These are phyloP conservation scores for Batkoa obscura DNA, from an alignment of 371 early-diverging fungal genomes.

Conservation along the genomic window DNA sequence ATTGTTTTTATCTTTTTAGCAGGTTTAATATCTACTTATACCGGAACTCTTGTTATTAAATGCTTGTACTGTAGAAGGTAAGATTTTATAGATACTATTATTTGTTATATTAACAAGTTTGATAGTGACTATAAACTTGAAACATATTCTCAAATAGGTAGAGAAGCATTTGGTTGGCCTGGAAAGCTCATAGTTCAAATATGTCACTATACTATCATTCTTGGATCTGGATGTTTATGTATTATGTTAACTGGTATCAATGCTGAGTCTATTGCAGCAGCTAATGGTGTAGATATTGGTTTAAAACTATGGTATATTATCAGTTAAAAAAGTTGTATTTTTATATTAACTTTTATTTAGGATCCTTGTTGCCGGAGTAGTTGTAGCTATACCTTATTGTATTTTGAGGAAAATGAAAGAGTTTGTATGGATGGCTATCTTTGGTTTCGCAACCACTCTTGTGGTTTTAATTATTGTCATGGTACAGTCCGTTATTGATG, in stretches of 20 bases:
- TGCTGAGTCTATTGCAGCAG: conserved; percentile 21
- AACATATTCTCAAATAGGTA: conserved; percentile 38
- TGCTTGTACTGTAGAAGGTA: conserved; percentile 40
- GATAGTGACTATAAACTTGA: conserved; percentile 14
- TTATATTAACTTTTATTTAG: conserved; percentile 20
- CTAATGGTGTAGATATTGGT: too few relatives aligned
- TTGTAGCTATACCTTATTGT: conserved; percentile 50
- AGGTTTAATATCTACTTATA: conserved; percentile 47
- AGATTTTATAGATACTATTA: conserved; percentile 17
- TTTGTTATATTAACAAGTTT: too few relatives aligned
- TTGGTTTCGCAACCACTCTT: background rate
- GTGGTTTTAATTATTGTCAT: background rate
- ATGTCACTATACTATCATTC: conserved; percentile 40
- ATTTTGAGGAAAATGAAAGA: conserved; percentile 50
- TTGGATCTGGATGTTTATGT: conserved; percentile 58
- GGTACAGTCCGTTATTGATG: background rate
- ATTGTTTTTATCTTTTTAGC: conserved; percentile 45
- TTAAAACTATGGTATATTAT: too few relatives aligned
- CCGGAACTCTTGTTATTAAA: conserved; percentile 42
- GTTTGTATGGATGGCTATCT: conserved; percentile 21
- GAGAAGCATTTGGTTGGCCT: conserved; percentile 36
- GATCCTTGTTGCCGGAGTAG: conserved; percentile 37
- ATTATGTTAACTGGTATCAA: conserved; percentile 51
- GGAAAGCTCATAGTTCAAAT: conserved; percentile 34
- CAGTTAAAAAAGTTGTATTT: conserved; percentile 24